A percentile compares a stretch with the other conserved stretches of the same genome.
Evolutionary conservation across 2,329 filamentous ascomycete species (phyloP).

Genomic region (Achaetomium macrosporum): DNA sequence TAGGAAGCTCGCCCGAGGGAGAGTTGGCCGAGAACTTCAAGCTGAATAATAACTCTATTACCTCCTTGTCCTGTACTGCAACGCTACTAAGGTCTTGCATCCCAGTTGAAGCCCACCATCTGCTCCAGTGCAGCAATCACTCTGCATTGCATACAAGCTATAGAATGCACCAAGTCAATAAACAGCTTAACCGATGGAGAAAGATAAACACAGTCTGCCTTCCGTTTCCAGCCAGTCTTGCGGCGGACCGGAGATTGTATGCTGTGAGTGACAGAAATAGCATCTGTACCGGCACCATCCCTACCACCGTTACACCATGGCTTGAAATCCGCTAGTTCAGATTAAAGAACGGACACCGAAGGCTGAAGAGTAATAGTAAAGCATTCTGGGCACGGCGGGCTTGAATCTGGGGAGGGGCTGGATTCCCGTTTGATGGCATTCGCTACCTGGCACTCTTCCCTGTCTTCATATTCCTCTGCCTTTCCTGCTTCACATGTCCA

Average conservation of each 20-base stretch:
- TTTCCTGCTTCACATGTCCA: no score
- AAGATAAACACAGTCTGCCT: no score
- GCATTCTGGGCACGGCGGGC: no score
- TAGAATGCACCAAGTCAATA: constrained; percentile 1
- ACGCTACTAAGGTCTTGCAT: not conserved
- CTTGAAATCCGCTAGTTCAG: no score
- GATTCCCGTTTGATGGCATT: no score
- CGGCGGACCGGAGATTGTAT: not conserved
- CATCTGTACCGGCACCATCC: not conserved
- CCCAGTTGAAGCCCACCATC: not conserved
- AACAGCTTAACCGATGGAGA: not conserved
- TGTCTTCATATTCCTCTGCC: no score
- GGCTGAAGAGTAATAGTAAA: no score
- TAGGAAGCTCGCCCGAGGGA: not conserved
- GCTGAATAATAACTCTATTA: not conserved
- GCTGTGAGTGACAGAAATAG: not conserved
- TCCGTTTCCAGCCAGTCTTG: not conserved
- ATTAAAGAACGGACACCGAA: no score
- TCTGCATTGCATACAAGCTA: constrained; percentile 4
- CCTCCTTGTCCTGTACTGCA: not conserved
- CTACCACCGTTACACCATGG: no score
- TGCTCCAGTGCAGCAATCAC: not conserved
- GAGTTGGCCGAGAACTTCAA: not conserved
- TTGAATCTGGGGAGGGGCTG: no score
- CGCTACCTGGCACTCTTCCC: no score